A percentile compares a stretch with the other conserved stretches of the same genome.
phyloP scores from a whole-genome alignment of 768 basidiomycete genomes.

The Kwoniella sp. region DNA sequence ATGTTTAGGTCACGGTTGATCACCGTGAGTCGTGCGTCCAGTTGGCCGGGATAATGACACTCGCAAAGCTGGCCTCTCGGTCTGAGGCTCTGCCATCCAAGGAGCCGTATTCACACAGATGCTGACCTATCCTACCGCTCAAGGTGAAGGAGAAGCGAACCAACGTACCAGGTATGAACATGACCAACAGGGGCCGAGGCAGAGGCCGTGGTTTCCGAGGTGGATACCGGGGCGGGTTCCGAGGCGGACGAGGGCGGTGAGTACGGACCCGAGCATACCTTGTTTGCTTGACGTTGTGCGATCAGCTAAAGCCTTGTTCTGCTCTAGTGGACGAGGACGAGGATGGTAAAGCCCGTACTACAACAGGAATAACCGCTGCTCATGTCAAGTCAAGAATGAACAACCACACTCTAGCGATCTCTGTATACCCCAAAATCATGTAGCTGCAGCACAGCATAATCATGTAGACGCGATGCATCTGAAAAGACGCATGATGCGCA shows the following conservation, averaged over 20 bases:
- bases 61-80: background rate
- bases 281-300: constrained; percentile 37
- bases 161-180: constrained; percentile 86
- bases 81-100: background rate
- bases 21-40: constrained; percentile 67
- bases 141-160: constrained; percentile 95
- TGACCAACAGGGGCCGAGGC: constrained; percentile 69
- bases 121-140: no score
- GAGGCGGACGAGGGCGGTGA: constrained; percentile 61
- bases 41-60: no score
- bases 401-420: no score
- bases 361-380: no score
- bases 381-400: no score
- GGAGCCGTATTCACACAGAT: no score
- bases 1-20: constrained; percentile 87
- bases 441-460: no score
- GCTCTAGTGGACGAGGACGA: constrained; percentile 65
- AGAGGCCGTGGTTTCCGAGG: constrained; percentile 58
- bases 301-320: constrained; percentile 30
- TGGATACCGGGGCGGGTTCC: constrained; percentile 60
- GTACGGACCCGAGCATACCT: background rate
- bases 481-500: no score
- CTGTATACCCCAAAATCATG: no score
- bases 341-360: constrained; percentile 58
- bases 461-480: no score